Evolutionary conservation across 495 filamentous ascomycete species (phyloP), one percentile per base, ranked within the genome.

Genomic region (Xylaria castorea): DNA sequence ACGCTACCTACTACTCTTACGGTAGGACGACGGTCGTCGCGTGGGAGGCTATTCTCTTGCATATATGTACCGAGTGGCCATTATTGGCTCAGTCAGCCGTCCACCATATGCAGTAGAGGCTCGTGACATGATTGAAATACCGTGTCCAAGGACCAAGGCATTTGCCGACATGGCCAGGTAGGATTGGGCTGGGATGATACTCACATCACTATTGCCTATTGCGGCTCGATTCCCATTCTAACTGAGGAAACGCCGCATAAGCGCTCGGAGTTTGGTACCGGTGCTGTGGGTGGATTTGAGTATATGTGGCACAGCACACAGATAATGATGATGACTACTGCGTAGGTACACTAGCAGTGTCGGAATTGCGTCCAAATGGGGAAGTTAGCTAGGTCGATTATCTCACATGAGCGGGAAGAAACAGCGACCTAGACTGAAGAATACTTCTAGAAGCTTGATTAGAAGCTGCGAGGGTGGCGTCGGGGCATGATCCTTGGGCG

Each of bases 151-250:
- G 55, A 51, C 51, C 30, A 57, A 44, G 66, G 50, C 34, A 66
- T 72, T 72, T 72, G 53, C 70, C 70, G 70, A 72, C 70, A 72
- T 48, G 63, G 57, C 51, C 20, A 61, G 70, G 70, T 71, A 25
- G 68, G 44, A 63, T 60, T 32, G 44, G 57, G 42, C 68, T 42
- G 34, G 68, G 44, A 48, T 58, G 61, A 34, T 36, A 27, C 66
- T 58, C 25, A 16, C 38, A 25, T 20, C 42, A 42, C 40, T 14
- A 58, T 46, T 71, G 61, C 70, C 40, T 51, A 34, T 57, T 57
- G 27, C 25, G 27, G 64, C 64, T 46, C 64, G 46, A 68, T 30
- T 5, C 34, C 22, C 50, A n/a, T 30, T 57, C 18, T n/a, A 57
- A 53, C 25, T 34, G 27, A 67, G 30, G 25, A 67, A 53, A 36